These are phyloP conservation scores for Plantago rigida DNA, from an alignment of 305 asterid genomes.

Conservation along the genomic window DNA sequence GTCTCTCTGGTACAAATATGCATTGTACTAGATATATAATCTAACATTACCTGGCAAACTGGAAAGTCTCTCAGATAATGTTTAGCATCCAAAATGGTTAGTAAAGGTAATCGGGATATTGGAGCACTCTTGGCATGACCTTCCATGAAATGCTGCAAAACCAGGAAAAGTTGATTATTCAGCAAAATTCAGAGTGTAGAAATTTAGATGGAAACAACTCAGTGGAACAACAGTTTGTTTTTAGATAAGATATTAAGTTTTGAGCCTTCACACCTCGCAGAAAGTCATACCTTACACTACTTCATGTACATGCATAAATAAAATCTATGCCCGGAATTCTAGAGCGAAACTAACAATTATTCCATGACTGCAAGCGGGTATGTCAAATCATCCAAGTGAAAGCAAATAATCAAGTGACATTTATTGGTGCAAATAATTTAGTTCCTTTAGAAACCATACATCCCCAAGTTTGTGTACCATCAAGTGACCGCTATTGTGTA, in stretches of 20 bases:
- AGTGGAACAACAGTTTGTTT: neutral
- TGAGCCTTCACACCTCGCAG: neutral
- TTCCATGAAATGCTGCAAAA: constrained; percentile 96
- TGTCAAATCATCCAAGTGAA: no score
- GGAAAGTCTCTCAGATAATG: constrained; percentile 70
- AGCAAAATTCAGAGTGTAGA: constrained; percentile 24
- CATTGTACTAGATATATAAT: constrained; percentile 11
- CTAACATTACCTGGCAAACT: constrained; percentile 72
- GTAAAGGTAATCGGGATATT: constrained; percentile 84
- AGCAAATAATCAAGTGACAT: no score
- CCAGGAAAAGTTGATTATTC: constrained; percentile 33
- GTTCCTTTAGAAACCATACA: no score
- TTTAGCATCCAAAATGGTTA: constrained; percentile 68
- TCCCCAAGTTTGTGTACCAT: no score
- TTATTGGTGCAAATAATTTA: no score
- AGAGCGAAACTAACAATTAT: no score
- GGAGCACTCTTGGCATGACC: constrained; percentile 98
- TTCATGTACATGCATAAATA: neutral
- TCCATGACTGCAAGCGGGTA: no score
- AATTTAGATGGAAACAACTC: constrained; percentile 12
- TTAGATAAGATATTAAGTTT: no score
- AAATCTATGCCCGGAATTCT: no score
- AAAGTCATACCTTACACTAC: neutral
- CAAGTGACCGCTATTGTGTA: no score
- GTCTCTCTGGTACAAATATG: constrained; percentile 10